Evolutionary conservation across 2,329 filamentous ascomycete genomes (phyloP).

Genomic region (Helicocarpus griseus): DNA sequence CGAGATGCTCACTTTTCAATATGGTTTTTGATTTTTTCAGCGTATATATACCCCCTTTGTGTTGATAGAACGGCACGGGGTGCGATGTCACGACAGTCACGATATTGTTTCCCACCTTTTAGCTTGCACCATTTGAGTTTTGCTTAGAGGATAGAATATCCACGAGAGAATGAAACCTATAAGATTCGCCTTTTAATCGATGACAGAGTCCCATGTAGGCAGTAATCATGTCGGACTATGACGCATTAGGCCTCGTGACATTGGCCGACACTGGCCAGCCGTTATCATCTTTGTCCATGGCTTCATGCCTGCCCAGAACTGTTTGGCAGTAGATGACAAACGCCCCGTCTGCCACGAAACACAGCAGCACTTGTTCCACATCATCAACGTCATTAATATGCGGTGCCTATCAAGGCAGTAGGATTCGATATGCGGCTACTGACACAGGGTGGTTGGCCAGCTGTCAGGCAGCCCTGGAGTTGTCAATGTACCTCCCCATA

Average conservation of each 20-base stretch:
- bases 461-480: no score
- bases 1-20: constrained; percentile 13
- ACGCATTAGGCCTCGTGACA: not conserved
- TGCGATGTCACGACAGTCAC: no score
- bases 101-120: no score
- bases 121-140: no score
- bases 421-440: not conserved
- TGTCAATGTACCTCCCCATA: not conserved
- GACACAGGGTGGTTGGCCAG: no score
- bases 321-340: not conserved
- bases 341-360: not conserved
- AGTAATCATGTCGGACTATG: no score
- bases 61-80: not conserved
- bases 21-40: constrained; percentile 7
- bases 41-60: not conserved
- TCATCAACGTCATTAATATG: not conserved
- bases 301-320: not conserved
- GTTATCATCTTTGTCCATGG: not conserved
- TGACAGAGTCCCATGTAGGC: no score
- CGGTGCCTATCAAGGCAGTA: no score
- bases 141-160: no score
- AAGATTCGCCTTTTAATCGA: no score
- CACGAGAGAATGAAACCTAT: no score
- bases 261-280: not conserved
- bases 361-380: not conserved